phyloP scores from a whole-genome alignment of 371 early-diverging fungal genomes.

The Rhizopus stolonifer region DNA sequence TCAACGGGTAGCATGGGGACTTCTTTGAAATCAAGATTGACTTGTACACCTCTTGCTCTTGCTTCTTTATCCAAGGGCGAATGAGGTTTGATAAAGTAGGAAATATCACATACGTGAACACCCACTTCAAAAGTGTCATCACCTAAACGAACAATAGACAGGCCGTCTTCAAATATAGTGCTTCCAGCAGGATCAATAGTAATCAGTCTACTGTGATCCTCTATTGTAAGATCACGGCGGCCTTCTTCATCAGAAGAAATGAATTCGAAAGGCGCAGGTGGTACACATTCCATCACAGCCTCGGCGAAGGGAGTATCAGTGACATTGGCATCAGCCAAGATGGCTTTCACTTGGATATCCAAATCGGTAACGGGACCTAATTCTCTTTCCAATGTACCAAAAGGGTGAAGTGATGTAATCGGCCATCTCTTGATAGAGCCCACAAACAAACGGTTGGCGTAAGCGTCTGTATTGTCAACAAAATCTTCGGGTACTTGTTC shows the following conservation, averaged over 20 bases:
- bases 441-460: slow-evolving; percentile 55
- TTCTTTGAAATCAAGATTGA: slow-evolving; percentile 88
- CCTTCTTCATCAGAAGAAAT: slow-evolving; percentile 52
- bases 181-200: slow-evolving; percentile 24
- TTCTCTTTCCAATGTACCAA: slow-evolving; percentile 63
- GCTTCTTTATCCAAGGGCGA: slow-evolving; percentile 94
- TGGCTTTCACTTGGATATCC: slow-evolving; percentile 68
- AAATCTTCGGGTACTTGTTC: slow-evolving; percentile 71
- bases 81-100: slow-evolving; percentile 88
- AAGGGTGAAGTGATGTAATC: slow-evolving; percentile 67
- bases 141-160: slow-evolving; percentile 69
- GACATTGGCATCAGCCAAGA: slow-evolving; percentile 68
- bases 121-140: slow-evolving; percentile 85
- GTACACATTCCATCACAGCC: slow-evolving; percentile 68
- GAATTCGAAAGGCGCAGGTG: slow-evolving; percentile 25
- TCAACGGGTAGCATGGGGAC: slow-evolving; percentile 97
- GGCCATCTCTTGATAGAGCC: slow-evolving; percentile 79
- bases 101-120: slow-evolving; percentile 98
- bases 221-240: slow-evolving; percentile 65
- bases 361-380: slow-evolving; percentile 72
- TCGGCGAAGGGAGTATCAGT: slow-evolving; percentile 58
- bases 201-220: neutral
- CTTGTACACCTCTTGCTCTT: slow-evolving; percentile 88
- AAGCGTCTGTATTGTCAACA: slow-evolving; percentile 59
- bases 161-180: slow-evolving; percentile 86